Evolutionary conservation across 2,329 filamentous ascomycete species (phyloP).

Genomic region (Aspergillus melleus): DNA sequence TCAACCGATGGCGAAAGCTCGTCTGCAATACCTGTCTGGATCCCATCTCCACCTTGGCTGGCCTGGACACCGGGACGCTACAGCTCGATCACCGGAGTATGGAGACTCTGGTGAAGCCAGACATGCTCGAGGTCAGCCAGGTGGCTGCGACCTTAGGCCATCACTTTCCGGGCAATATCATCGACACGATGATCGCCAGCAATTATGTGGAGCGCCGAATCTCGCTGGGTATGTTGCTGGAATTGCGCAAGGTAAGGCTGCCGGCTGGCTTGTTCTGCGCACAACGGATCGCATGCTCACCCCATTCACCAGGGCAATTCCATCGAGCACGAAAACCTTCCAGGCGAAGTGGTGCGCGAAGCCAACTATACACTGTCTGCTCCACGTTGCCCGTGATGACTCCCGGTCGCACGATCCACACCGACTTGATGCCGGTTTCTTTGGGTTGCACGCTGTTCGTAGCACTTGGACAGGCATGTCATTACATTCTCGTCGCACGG

Average conservation of each 20-base stretch:
- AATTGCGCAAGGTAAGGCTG: constrained; percentile 40
- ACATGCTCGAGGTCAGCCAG: constrained; percentile 48
- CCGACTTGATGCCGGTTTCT: constrained; percentile 59
- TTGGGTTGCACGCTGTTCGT: constrained; percentile 67
- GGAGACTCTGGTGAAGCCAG: constrained; percentile 51
- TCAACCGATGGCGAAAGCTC: constrained; percentile 41
- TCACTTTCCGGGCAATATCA: constrained; percentile 45
- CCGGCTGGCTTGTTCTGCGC: not conserved
- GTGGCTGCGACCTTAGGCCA: constrained; percentile 48
- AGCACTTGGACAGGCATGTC: constrained; percentile 59
- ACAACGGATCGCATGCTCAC: not conserved
- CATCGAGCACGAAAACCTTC: constrained; percentile 55
- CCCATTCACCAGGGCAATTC: constrained; percentile 47
- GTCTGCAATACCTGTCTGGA: constrained; percentile 56
- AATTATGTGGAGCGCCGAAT: constrained; percentile 52
- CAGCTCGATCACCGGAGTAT: constrained; percentile 46
- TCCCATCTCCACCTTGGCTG: constrained; percentile 52
- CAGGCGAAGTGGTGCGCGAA: constrained; percentile 55
- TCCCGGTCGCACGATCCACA: constrained; percentile 60
- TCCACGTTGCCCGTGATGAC: constrained; percentile 41
- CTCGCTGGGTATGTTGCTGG: constrained; percentile 30
- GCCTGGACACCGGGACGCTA: constrained; percentile 54
- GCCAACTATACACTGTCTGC: constrained; percentile 43
- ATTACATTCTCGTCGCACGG: constrained; percentile 56
- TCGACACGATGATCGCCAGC: constrained; percentile 45